Percentiles rank a stretch among this genome's conserved stretches.
Conservation (phyloP, 1,284 basidiomycete genomes). For the Cerioporus squamosus region DNA sequence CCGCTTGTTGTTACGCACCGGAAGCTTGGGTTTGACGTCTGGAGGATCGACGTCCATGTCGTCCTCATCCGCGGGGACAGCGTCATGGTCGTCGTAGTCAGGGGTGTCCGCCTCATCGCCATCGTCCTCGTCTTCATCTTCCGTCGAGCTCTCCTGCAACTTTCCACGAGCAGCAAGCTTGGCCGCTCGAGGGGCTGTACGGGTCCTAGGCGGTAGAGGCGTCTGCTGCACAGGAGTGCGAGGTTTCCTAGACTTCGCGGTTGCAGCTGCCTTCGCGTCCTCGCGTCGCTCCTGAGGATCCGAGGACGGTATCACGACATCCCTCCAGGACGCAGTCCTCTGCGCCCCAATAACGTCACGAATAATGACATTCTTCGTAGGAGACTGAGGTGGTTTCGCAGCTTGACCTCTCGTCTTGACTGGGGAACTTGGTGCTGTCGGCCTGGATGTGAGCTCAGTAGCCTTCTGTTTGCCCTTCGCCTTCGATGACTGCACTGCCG, state of each 20-base stretch:
- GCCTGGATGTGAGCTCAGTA: not conserved
- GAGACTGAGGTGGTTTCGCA: not conserved
- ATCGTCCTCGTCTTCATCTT: slow-evolving; percentile 13
- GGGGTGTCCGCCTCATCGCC: slow-evolving; percentile 27
- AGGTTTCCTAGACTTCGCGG: slow-evolving; percentile 17
- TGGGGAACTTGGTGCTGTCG: not conserved
- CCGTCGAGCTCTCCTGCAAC: slow-evolving; percentile 15
- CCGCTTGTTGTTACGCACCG: slow-evolving; percentile 45
- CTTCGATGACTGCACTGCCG: slow-evolving; percentile 8
- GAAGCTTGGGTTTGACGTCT: slow-evolving; percentile 8
- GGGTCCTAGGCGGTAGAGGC: not conserved
- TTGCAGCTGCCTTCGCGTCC: slow-evolving; percentile 4
- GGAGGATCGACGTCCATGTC: slow-evolving; percentile 34
- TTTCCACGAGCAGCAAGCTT: slow-evolving; percentile 16
- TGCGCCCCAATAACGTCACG: not conserved
- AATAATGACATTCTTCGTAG: not conserved
- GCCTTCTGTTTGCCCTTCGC: slow-evolving; percentile 23
- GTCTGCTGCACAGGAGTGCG: slow-evolving; percentile 8
- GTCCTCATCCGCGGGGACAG: slow-evolving; percentile 52
- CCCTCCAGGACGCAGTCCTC: slow-evolving; percentile 12
- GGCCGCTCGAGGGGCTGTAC: slow-evolving; percentile 16
- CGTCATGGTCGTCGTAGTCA: slow-evolving; percentile 39
- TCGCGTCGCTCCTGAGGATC: slow-evolving; percentile 19
- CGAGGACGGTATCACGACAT: slow-evolving; percentile 24
- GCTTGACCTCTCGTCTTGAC: not conserved